These are phyloP conservation scores for Bipolaris gigantea DNA, from an alignment of 2,329 filamentous ascomycete species.

Conservation along the genomic window DNA sequence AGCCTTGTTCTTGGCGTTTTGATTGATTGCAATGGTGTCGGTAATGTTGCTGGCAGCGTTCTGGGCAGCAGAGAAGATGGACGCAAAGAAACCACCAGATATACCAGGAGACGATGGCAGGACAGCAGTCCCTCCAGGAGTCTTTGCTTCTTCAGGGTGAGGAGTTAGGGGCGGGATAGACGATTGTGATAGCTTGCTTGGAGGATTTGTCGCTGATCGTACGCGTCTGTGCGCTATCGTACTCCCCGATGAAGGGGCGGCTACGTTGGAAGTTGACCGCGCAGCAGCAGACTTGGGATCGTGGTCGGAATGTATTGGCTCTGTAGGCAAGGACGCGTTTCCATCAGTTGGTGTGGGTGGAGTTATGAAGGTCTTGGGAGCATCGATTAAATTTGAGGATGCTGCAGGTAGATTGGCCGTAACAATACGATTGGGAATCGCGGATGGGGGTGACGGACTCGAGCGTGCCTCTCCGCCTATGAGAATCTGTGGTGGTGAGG, in stretches of 20 bases:
- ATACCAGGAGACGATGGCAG: conserved; percentile 51
- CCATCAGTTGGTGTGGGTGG: conserved; percentile 64
- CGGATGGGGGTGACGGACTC: conserved; percentile 26
- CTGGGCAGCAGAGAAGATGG: conserved; percentile 88
- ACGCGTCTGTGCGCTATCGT: conserved; percentile 73
- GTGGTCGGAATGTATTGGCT: conserved; percentile 30
- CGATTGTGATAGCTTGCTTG: conserved; percentile 86
- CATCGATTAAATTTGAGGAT: conserved; percentile 47
- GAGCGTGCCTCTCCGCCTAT: conserved; percentile 37
- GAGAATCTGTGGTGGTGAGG: conserved; percentile 39
- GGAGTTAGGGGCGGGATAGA: conserved; percentile 69
- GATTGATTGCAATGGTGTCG: conserved; percentile 71
- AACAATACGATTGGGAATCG: conserved; percentile 40
- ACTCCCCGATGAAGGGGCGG: conserved; percentile 65
- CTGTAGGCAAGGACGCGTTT: conserved; percentile 39
- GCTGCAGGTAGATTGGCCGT: conserved; percentile 46
- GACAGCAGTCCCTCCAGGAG: conserved; percentile 57
- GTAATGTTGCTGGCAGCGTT: conserved; percentile 79
- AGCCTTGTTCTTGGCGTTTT: conserved; percentile 54
- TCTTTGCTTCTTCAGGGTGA: conserved; percentile 69
- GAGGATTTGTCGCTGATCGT: conserved; percentile 60
- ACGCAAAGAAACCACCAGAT: conserved; percentile 77
- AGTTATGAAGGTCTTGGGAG: conserved; percentile 62
- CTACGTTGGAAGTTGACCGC: conserved; percentile 54
- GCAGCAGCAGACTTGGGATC: conserved; percentile 32